These are phyloP conservation scores for Geosmithia flava DNA, from an alignment of 2,329 filamentous ascomycete species.

Conservation along the genomic window DNA sequence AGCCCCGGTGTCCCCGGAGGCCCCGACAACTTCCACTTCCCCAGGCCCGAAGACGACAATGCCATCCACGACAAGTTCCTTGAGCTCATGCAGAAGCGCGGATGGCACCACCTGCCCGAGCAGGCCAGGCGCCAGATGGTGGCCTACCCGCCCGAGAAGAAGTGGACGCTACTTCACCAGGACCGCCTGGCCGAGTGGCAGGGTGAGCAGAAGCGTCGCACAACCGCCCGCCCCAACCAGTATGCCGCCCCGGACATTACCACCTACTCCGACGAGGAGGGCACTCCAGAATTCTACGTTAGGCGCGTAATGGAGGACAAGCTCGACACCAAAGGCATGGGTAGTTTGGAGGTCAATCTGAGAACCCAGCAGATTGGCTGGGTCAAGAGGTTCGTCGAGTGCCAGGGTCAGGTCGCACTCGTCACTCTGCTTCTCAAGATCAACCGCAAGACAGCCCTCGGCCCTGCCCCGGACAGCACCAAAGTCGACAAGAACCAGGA, in stretches of 20 bases:
- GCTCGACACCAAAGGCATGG: constrained; percentile 81
- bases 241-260: constrained; percentile 59
- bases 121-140: constrained; percentile 93
- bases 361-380: constrained; percentile 94
- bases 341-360: constrained; percentile 86
- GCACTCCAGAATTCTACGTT: constrained; percentile 96
- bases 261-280: constrained; percentile 80
- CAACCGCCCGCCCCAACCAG: constrained; percentile 60
- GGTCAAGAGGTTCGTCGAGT: constrained; percentile 94
- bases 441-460: constrained; percentile 71
- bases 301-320: constrained; percentile 93
- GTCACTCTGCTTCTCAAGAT: constrained; percentile 90
- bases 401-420: constrained; percentile 90
- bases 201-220: constrained; percentile 80
- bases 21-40: constrained; percentile 46
- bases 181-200: constrained; percentile 89
- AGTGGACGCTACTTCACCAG: constrained; percentile 95
- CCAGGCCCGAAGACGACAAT: constrained; percentile 66
- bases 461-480: constrained; percentile 48
- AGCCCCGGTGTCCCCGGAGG: constrained; percentile 16
- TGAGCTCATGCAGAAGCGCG: constrained; percentile 91
- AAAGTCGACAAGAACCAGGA: constrained; percentile 69
- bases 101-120: constrained; percentile 93
- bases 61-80: constrained; percentile 86
- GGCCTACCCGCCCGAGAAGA: constrained; percentile 86